Percentiles rank a stretch among this genome's conserved stretches.
These are phyloP conservation scores for Rhizopogon roseolus DNA, from an alignment of 768 basidiomycete genomes.

Conservation along the genomic window DNA sequence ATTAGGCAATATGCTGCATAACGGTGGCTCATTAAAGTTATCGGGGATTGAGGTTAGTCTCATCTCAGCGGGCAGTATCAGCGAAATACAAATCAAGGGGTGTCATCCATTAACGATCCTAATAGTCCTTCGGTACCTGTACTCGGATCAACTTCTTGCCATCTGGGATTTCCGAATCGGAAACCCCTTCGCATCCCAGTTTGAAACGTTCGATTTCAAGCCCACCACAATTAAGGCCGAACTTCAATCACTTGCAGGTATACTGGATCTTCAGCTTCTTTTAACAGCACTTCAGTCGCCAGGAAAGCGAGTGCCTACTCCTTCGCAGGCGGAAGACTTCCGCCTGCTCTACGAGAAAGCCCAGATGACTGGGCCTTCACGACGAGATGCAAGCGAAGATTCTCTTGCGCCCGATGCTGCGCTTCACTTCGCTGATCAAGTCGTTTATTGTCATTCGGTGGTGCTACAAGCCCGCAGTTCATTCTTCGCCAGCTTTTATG, in stretches of 20 bases:
- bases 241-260: constrained; percentile 49
- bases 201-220: constrained; percentile 36
- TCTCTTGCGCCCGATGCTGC: constrained; percentile 62
- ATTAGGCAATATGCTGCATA: constrained; percentile 40
- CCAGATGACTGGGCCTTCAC: constrained; percentile 4
- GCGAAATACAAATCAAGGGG: constrained; percentile 43
- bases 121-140: constrained; percentile 80
- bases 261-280: constrained; percentile 57
- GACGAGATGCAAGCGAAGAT: constrained; percentile 8
- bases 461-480: constrained; percentile 79
- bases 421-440: constrained; percentile 60
- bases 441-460: constrained; percentile 63
- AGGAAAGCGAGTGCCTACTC: constrained; percentile 47
- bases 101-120: constrained; percentile 65
- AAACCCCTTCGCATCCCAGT: constrained; percentile 34
- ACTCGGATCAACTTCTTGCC: constrained; percentile 77
- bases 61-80: neutral
- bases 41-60: constrained; percentile 28
- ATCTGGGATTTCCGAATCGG: constrained; percentile 79
- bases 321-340: constrained; percentile 50
- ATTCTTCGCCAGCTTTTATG: constrained; percentile 83
- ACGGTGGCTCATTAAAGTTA: constrained; percentile 16
- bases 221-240: constrained; percentile 55
- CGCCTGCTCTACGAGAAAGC: constrained; percentile 38
- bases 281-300: constrained; percentile 50